Percentiles rank a stretch among this genome's conserved stretches.
Evolutionary conservation across 2,329 filamentous ascomycete genomes (phyloP).

Genomic region (Colletotrichum noveboracense): DNA sequence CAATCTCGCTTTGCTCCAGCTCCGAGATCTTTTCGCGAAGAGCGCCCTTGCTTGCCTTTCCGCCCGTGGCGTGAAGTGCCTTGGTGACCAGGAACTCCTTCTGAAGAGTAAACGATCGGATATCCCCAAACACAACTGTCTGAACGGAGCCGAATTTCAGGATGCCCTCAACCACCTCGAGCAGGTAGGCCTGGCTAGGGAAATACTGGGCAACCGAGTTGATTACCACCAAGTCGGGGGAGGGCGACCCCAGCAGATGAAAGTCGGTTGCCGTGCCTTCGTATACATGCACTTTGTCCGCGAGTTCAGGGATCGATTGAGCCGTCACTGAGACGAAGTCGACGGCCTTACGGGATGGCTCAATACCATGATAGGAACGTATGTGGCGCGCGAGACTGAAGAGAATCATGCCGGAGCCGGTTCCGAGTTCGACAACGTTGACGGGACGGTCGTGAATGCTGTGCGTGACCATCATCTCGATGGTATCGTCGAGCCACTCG

Average conservation of each 20-base stretch:
- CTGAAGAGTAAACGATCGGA: constrained; percentile 23
- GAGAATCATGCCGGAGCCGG: constrained; percentile 35
- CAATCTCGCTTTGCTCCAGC: constrained; percentile 21
- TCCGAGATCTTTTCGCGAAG: constrained; percentile 16
- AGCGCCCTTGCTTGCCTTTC: not conserved
- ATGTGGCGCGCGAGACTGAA: constrained; percentile 33
- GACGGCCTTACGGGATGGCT: constrained; percentile 27
- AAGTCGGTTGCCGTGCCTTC: constrained; percentile 25
- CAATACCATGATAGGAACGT: constrained; percentile 24
- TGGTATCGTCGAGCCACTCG: constrained; percentile 36
- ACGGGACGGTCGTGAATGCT: constrained; percentile 10
- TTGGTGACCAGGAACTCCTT: constrained; percentile 20
- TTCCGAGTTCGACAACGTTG: constrained; percentile 33
- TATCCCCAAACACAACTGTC: constrained; percentile 25
- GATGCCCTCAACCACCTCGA: constrained; percentile 19
- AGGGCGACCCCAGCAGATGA: not conserved
- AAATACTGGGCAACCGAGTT: constrained; percentile 35
- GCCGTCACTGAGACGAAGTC: constrained; percentile 23
- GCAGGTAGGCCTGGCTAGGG: constrained; percentile 29
- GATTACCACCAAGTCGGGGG: not conserved
- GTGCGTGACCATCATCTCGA: constrained; percentile 1
- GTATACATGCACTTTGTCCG: constrained; percentile 19
- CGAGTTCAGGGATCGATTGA: constrained; percentile 9
- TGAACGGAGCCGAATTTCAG: not conserved
- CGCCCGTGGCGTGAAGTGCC: not conserved